phyloP scores from a whole-genome alignment of 2,329 filamentous ascomycete genomes.

The Colletotrichum tabaci region DNA sequence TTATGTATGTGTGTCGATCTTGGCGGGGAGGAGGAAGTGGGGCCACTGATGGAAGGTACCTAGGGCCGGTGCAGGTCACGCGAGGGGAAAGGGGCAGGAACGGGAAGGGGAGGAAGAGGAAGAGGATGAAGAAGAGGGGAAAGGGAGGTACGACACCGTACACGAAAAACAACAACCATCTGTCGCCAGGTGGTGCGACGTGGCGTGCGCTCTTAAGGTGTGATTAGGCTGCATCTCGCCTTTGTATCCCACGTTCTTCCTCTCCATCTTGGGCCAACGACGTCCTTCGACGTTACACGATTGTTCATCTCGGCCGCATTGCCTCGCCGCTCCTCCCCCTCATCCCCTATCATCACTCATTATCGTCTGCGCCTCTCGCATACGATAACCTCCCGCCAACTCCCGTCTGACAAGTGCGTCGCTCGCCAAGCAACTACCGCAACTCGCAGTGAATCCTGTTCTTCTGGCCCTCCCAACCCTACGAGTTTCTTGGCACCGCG shows the following conservation, averaged over 20 bases:
- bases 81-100: neutral
- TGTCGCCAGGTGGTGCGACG: neutral
- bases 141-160: neutral
- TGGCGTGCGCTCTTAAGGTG: neutral
- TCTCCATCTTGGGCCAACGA: neutral
- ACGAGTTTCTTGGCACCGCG: neutral
- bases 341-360: neutral
- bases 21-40: conserved; percentile 20
- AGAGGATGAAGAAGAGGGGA: neutral
- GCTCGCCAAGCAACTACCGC: conserved; percentile 18
- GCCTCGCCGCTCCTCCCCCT: too few relatives aligned
- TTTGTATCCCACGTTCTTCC: neutral
- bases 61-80: neutral
- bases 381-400: neutral
- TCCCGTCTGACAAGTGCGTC: conserved; percentile 12
- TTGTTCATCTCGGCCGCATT: neutral
- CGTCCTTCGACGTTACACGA: neutral
- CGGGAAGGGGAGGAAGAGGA: neutral
- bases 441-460: neutral
- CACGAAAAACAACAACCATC: neutral
- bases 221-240: too few relatives aligned
- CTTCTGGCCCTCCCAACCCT: neutral
- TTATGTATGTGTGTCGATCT: conserved; percentile 6
- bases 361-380: neutral
- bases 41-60: neutral